Evolutionary conservation across 1,139 yeast species (phyloP).

Genomic region (Diutina sp.): DNA sequence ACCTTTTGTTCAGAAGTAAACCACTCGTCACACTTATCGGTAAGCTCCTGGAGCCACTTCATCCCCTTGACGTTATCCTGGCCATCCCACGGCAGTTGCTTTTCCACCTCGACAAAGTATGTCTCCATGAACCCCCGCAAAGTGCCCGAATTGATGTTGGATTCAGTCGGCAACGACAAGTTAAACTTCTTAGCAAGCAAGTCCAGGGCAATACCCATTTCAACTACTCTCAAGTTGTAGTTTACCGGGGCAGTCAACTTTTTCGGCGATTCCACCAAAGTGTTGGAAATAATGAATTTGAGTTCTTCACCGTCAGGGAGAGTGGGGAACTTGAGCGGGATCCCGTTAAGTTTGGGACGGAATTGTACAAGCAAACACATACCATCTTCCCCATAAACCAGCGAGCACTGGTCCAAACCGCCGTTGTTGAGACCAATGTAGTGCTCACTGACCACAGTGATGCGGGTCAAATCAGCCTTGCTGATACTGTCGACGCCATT

Average conservation of each 20-base stretch:
- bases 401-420: slow-evolving; percentile 72
- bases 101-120: slow-evolving; percentile 22
- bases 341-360: slow-evolving; percentile 44
- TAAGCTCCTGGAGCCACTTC: slow-evolving; percentile 24
- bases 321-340: slow-evolving; percentile 43
- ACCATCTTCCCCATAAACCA: slow-evolving; percentile 49
- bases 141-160: slow-evolving; percentile 49
- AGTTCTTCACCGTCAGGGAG: slow-evolving; percentile 22
- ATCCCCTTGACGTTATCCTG: slow-evolving; percentile 32
- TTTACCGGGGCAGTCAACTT: slow-evolving; percentile 59
- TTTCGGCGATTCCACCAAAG: slow-evolving; percentile 51
- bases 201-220: slow-evolving; percentile 52
- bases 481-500: slow-evolving; percentile 33
- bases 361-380: slow-evolving; percentile 53
- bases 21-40: slow-evolving; percentile 26
- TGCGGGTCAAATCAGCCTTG: slow-evolving; percentile 42
- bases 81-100: slow-evolving; percentile 33
- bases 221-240: slow-evolving; percentile 62
- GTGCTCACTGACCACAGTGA: slow-evolving; percentile 61
- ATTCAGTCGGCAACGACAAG: slow-evolving; percentile 33
- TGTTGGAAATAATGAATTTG: slow-evolving; percentile 50
- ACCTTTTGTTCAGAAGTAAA: slow-evolving; percentile 18
- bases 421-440: slow-evolving; percentile 67
- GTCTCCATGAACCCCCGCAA: slow-evolving; percentile 52
- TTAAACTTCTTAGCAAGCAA: slow-evolving; percentile 37